Percentiles rank a stretch among this genome's conserved stretches.
phyloP scores from a whole-genome alignment of 1,284 basidiomycete species.

The Ceratobasidium sp. region DNA sequence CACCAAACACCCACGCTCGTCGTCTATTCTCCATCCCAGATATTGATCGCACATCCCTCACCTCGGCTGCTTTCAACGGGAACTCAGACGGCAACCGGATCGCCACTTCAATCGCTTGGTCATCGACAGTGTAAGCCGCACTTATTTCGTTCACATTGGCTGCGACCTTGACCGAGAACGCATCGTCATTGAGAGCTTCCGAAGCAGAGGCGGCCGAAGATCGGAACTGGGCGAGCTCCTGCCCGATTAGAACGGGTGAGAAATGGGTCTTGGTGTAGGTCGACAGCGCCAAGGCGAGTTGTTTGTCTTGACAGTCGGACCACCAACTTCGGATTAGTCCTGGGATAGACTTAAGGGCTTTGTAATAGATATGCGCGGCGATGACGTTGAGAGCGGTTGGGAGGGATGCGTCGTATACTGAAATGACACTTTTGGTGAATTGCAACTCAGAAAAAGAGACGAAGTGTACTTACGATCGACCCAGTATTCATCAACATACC shows the following conservation, averaged over 20 bases:
- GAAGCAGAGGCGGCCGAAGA: conserved; percentile 63
- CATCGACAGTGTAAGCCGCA: conserved; percentile 89
- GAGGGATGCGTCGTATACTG: conserved; percentile 71
- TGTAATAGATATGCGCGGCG: conserved; percentile 90
- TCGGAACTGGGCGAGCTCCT: conserved; percentile 83
- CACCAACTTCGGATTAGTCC: conserved; percentile 89
- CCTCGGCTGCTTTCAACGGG: conserved; percentile 89
- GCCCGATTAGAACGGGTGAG: conserved; percentile 87
- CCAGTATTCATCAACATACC: conserved; percentile 87
- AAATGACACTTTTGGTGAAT: conserved; percentile 34
- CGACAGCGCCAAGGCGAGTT: conserved; percentile 79
- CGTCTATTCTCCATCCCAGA: conserved; percentile 92
- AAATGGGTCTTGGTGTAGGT: conserved; percentile 87
- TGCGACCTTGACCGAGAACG: conserved; percentile 80
- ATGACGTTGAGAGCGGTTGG: conserved; percentile 72
- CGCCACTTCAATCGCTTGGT: conserved; percentile 89
- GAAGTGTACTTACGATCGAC: conserved; percentile 70
- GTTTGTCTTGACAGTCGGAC: conserved; percentile 87
- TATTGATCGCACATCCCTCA: conserved; percentile 84
- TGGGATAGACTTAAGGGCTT: conserved; percentile 81
- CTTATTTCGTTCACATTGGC: conserved; percentile 75
- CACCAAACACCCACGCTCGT: conserved; percentile 93
- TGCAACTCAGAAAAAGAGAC: not conserved
- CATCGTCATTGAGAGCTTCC: conserved; percentile 80
- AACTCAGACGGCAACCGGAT: conserved; percentile 90